A percentile compares a stretch with the other conserved stretches of the same genome.
phyloP scores from a whole-genome alignment of 768 basidiomycete species.

The Hygrophoropsis aurantiaca region DNA sequence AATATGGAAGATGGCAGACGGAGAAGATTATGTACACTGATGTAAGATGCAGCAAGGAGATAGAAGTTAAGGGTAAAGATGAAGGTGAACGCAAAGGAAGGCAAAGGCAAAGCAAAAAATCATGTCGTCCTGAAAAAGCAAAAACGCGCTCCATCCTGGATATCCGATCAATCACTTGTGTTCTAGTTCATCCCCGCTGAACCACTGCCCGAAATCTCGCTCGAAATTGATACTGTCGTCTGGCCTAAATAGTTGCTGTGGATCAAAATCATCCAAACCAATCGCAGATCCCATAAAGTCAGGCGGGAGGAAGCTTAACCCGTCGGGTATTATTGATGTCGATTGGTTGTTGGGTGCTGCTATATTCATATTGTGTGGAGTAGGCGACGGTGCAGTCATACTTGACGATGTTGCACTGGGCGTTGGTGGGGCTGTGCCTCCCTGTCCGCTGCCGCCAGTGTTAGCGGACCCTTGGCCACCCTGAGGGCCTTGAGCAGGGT shows the following conservation, averaged over 20 bases:
- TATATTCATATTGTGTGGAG: constrained; percentile 30
- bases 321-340: constrained; percentile 23
- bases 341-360: constrained; percentile 28
- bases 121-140: constrained; percentile 8
- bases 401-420: constrained; percentile 31
- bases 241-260: constrained; percentile 38
- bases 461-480: constrained; percentile 23
- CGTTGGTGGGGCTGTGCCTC: constrained; percentile 36
- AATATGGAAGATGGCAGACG: constrained; percentile 7
- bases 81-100: constrained; percentile 7
- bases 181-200: constrained; percentile 51
- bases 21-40: constrained; percentile 18
- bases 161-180: constrained; percentile 5
- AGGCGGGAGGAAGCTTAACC: constrained; percentile 20
- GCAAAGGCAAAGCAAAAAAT: constrained; percentile 4
- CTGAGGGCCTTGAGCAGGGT: constrained; percentile 25
- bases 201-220: constrained; percentile 77
- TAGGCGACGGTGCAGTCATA: constrained; percentile 39
- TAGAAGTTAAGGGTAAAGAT: constrained; percentile 7
- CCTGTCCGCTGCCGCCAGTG: constrained; percentile 16
- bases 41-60: constrained; percentile 9
- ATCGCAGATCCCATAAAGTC: constrained; percentile 48
- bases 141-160: constrained; percentile 2
- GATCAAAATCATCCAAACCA: constrained; percentile 40
- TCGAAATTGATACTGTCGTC: constrained; percentile 63